phyloP scores from a whole-genome alignment of 768 basidiomycete species.

The Galerina marginata region DNA sequence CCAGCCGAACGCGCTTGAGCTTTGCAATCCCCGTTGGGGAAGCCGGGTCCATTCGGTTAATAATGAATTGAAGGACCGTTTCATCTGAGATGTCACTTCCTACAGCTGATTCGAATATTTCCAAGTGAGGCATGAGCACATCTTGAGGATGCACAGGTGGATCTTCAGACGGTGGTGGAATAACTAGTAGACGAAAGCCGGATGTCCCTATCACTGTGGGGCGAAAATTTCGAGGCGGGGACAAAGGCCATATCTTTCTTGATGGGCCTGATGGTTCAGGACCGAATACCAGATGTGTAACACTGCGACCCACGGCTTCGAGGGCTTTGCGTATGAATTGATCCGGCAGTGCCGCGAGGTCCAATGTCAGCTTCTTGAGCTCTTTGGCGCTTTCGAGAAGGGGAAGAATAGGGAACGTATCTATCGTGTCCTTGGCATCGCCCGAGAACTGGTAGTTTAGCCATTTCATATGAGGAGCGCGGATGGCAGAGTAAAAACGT shows the following conservation, averaged over 20 bases:
- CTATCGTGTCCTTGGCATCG: not conserved
- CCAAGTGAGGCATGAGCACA: not conserved
- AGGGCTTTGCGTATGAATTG: not conserved
- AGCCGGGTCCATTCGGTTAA: not conserved
- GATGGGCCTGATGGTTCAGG: no score
- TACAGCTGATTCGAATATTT: not conserved
- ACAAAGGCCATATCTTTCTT: no score
- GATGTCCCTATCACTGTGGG: no score
- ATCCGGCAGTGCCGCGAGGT: not conserved
- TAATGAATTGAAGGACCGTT: not conserved
- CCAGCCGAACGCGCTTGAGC: not conserved
- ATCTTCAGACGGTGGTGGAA: no score
- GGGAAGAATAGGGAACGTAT: not conserved
- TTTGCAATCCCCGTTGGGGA: not conserved
- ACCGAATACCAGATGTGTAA: not conserved
- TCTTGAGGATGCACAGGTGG: not conserved
- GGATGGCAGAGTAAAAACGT: not conserved
- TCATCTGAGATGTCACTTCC: not conserved
- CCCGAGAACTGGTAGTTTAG: not conserved
- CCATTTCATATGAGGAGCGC: not conserved
- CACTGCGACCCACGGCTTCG: not conserved
- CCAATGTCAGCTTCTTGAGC: not conserved
- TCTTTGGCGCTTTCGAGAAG: not conserved
- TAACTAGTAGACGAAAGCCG: no score
- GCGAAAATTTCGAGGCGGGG: no score